Base-by-base conservation (phyloP, 306 rosid genomes). In the Sechiopsis laciniata region DNA sequence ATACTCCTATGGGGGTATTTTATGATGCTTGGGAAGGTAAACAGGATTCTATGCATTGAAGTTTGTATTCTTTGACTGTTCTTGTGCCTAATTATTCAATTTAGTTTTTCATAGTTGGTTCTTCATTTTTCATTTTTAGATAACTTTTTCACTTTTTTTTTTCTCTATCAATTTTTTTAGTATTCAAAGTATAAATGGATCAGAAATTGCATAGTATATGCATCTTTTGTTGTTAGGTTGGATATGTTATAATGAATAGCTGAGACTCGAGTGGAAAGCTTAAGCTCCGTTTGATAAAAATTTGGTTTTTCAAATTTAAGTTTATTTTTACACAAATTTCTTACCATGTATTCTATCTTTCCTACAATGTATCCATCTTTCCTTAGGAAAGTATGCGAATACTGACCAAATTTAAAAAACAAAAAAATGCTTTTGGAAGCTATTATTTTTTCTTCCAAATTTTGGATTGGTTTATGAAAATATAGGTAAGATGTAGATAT, bases 11-110 rank as follows among this genome's bases (percentile, higher is more conserved):
- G 22, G 91, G 83, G 56, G 96, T 89, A 68, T 94, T 86, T 82
- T 89, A 74, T 85, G 97, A 94, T 74, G 99, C 99, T 74, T 83
- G 90, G 83, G 99, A 91, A 81, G 99, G 99, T 94, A 91, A 10
- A 35, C 70, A 60, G 63, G 40, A 37, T 26, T 52, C 21, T 17
- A 45, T 68, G 42, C 20, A 75, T 61, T 8, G 24, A 55, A 62
- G 3, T 7, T 17, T 1, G 42, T 26, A n/a, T 50, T 55, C 14
- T 54, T 12, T 50, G 11, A 12, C 19, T 46, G 37, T 7, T 20
- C 19, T 13, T 2, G 40, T 7, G 40, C 7, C 2, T 42, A 40
- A 17, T 42, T 64, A 40, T 5, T 51, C 29, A 37, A 64, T 64
- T 64, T 17, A 42, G 10, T 11, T n/a, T 12, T 11, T 32, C 17